Conservation (phyloP, 2,329 filamentous ascomycete genomes). For the Cladosporium sp. region DNA sequence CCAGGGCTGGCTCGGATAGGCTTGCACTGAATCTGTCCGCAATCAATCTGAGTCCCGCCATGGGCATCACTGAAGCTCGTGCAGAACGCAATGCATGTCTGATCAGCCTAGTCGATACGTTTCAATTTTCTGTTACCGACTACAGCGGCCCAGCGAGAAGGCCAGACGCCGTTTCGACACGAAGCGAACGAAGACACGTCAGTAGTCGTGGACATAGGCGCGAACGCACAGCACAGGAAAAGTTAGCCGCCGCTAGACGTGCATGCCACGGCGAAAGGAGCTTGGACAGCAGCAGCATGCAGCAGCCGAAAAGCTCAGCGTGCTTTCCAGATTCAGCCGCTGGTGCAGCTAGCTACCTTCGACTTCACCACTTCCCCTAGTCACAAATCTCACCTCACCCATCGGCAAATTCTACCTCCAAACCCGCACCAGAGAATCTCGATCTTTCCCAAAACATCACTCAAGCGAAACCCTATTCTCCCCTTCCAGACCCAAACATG, state of each 20-base stretch:
- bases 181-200: background rate
- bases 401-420: background rate
- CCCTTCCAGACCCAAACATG: background rate
- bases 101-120: no score
- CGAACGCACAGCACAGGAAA: background rate
- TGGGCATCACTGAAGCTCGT: no score
- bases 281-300: background rate
- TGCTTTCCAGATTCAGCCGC: slow-evolving; percentile 4
- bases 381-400: background rate
- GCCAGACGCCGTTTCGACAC: no score
- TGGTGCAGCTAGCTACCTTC: slow-evolving; percentile 4
- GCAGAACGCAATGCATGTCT: no score
- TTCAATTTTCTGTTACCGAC: no score
- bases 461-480: background rate
- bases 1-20: no score
- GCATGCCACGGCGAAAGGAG: background rate
- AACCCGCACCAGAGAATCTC: background rate
- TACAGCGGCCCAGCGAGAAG: no score
- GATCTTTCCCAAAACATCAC: background rate
- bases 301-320: background rate
- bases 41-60: no score
- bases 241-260: background rate
- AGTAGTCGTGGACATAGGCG: background rate
- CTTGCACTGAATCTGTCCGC: no score
- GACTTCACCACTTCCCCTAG: background rate